Conservation (phyloP, 2,329 filamentous ascomycete genomes). For the Cladosporium sp. region DNA sequence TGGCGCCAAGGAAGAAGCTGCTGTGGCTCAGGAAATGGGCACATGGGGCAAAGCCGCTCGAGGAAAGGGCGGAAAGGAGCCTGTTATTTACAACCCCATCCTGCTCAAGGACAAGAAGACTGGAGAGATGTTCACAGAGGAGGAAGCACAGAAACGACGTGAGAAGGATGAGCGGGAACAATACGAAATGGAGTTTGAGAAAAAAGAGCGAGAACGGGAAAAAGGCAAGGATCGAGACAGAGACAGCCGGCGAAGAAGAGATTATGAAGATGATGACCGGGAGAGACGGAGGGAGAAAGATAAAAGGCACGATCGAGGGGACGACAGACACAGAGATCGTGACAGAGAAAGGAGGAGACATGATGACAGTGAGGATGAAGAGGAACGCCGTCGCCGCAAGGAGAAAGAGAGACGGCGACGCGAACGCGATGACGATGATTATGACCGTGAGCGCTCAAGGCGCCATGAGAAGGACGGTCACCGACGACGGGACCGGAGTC, state of each 20-base stretch:
- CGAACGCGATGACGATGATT: conserved; percentile 25
- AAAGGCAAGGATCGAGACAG: conserved; percentile 28
- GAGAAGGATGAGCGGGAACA: conserved; percentile 52
- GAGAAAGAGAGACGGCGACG: conserved; percentile 27
- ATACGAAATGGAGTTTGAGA: conserved; percentile 43
- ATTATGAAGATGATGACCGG: conserved; percentile 21
- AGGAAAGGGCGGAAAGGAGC: conserved; percentile 55
- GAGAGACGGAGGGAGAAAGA: conserved; percentile 16
- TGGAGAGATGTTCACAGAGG: conserved; percentile 62
- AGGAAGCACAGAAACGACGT: conserved; percentile 53
- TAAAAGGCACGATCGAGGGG: conserved; percentile 10
- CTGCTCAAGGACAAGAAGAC: conserved; percentile 62
- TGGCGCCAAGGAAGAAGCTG: conserved; percentile 75
- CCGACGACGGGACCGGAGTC: conserved; percentile 23
- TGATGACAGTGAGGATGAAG: conserved; percentile 32
- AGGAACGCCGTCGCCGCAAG: conserved; percentile 28
- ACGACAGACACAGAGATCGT: conserved; percentile 20
- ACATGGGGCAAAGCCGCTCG: conserved; percentile 71
- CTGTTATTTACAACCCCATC: conserved; percentile 63
- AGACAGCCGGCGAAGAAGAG: conserved; percentile 30
- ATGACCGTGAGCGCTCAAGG: conserved; percentile 23
- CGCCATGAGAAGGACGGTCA: conserved; percentile 27
- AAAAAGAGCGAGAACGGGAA: conserved; percentile 41
- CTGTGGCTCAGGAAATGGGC: conserved; percentile 68
- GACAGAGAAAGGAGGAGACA: conserved; percentile 25